Conservation (phyloP, 1,139 yeast species). For the Diutina mesorugosa region DNA sequence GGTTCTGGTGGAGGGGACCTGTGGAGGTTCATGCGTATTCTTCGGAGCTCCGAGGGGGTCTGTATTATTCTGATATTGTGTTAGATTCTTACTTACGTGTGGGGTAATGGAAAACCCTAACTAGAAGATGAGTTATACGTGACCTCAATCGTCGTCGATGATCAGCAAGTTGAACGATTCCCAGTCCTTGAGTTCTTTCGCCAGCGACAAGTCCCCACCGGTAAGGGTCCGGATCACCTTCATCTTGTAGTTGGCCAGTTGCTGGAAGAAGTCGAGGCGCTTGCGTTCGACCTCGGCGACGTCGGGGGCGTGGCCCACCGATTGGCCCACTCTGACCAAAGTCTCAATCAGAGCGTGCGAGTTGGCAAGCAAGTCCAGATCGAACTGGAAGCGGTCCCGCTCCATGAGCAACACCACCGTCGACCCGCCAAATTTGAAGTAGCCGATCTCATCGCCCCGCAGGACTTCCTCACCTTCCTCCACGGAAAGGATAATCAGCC, state of each 20-base stretch:
- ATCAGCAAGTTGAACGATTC: background rate
- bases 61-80: too few species aligned
- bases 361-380: conserved; percentile 59
- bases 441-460: conserved; percentile 81
- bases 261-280: conserved; percentile 30
- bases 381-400: conserved; percentile 35
- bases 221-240: conserved; percentile 51
- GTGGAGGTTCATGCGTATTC: too few species aligned
- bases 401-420: conserved; percentile 54
- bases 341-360: conserved; percentile 69
- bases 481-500: conserved; percentile 70
- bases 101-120: too few species aligned
- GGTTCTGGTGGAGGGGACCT: too few species aligned
- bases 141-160: background rate
- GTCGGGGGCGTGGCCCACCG: conserved; percentile 64
- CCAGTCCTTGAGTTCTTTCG: conserved; percentile 1
- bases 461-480: conserved; percentile 41
- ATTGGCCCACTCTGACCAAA: conserved; percentile 78
- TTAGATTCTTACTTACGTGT: too few species aligned
- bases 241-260: conserved; percentile 35
- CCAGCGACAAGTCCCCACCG: conserved; percentile 29
- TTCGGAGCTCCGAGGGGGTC: too few species aligned
- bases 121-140: too few species aligned
- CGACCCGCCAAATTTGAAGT: conserved; percentile 93
- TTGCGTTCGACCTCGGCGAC: conserved; percentile 37